Base-by-base conservation (phyloP, 805 yeast species). In the Yarrowia osloensis region DNA sequence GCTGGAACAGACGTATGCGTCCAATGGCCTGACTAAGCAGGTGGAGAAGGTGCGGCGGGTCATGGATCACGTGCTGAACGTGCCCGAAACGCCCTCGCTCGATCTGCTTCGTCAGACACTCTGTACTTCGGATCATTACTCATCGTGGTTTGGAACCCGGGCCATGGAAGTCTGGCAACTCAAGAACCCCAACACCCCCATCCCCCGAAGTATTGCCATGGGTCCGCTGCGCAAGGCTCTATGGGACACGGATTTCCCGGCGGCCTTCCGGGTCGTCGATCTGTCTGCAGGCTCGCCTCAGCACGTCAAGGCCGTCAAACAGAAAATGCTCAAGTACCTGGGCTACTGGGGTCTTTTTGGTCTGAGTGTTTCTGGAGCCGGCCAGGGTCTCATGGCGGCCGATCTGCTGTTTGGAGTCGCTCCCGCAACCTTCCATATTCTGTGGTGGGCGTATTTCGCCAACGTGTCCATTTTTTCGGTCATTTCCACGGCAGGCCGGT, bases 391-490 rank as follows among this genome's bases (percentile, higher is more conserved):
- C 17, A 29, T 61, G 19, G 42, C 54, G 2, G 52, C 54, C 15
- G 66, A 61, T 24, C 29, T 61, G 54, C 54, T 61, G 5, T 61
- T 44, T 22, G 66, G 40, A 78, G 80, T 63, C 72, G 54, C 52
- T 11, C 54, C 54, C 17, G 52, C 54, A 13, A 61, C 54, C 31
- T 61, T 83, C 28, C 81, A 82, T 63, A 79, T 79, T 0, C 82
- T 85, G 84, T 76, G 82, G 17, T 75, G 79, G 28, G 81, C 85
- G 0, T 86, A 85, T 72, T 69, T 85, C 15, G 74, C 78, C 19
- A 85, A 85, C 67, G 76, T 84, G 35, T 77, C 84, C 4, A 77
- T 83, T 46, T 79, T 85, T 68, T 82, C 81, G 0, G 76, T 83
- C 4, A 75, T 85, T 67, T 81, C 86, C 1, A 75, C 81, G 22